These are phyloP conservation scores for Thalassia testudinum DNA, from an alignment of 116 monocot species.

Conservation along the genomic window DNA sequence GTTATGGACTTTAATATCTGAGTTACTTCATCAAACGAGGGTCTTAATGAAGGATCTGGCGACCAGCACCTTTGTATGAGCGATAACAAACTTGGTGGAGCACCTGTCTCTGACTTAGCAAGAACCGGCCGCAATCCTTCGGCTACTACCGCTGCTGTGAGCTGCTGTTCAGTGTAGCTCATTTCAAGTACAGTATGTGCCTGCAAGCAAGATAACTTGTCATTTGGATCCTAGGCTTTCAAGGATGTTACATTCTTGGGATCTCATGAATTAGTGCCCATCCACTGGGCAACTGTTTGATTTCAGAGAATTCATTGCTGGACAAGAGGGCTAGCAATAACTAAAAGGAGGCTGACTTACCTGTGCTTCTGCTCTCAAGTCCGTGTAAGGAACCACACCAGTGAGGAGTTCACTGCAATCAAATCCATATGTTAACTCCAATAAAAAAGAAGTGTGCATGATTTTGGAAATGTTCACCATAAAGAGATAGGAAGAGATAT, in stretches of 20 bases:
- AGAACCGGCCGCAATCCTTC: constrained; percentile 64
- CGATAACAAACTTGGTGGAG: constrained; percentile 31
- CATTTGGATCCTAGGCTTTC: background rate
- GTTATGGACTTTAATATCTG: constrained; percentile 29
- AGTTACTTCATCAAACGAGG: constrained; percentile 56
- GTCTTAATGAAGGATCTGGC: constrained; percentile 42
- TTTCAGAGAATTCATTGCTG: no score
- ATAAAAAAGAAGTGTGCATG: no score
- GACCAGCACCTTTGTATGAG: constrained; percentile 78
- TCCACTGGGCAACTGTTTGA: no score
- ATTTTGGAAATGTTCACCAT: no score
- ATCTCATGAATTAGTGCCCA: no score
- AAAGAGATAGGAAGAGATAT: no score
- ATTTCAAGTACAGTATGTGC: constrained; percentile 98
- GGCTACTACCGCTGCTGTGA: constrained; percentile 71
- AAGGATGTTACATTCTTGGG: no score
- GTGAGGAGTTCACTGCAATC: constrained; percentile 85
- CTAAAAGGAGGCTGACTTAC: constrained; percentile 18
- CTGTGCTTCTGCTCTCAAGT: constrained; percentile 86
- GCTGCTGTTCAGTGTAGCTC: constrained; percentile 91
- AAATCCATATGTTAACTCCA: background rate
- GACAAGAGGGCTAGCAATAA: no score
- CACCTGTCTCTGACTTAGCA: constrained; percentile 27
- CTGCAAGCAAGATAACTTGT: constrained; percentile 16
- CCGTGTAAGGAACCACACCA: constrained; percentile 96